Evolutionary conservation across 2,329 filamentous ascomycete genomes (phyloP).

Genomic region (Ascochyta viciae-villosae): DNA sequence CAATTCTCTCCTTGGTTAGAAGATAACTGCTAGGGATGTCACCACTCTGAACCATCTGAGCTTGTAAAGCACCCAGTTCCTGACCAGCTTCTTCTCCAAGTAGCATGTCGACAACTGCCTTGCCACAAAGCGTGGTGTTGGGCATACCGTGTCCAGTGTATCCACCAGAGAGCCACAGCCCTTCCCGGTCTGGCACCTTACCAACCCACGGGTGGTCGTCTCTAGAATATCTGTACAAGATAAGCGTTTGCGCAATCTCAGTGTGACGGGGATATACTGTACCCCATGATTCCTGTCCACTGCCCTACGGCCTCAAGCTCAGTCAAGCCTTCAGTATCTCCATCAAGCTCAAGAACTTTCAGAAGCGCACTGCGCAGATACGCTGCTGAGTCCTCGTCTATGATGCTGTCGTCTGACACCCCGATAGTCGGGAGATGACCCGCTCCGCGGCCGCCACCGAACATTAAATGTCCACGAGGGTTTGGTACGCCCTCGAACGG

Average conservation of each 20-base stretch:
- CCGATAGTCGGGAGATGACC: constrained; percentile 59
- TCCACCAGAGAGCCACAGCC: constrained; percentile 69
- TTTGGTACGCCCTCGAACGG: constrained; percentile 55
- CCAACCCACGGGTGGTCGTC: constrained; percentile 77
- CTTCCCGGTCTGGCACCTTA: constrained; percentile 63
- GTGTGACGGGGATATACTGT: constrained; percentile 33
- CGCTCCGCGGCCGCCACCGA: constrained; percentile 71
- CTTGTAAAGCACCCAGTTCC: constrained; percentile 35
- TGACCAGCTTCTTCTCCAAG: constrained; percentile 50
- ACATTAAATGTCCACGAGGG: constrained; percentile 66
- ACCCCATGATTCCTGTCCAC: constrained; percentile 86
- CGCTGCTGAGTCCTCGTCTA: constrained; percentile 63
- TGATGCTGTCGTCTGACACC: constrained; percentile 64
- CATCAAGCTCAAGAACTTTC: constrained; percentile 44
- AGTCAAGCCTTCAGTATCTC: constrained; percentile 45
- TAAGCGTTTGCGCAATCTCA: too few relatives aligned
- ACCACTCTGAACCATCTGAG: constrained; percentile 42
- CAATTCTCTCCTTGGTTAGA: constrained; percentile 46
- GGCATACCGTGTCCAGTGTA: constrained; percentile 82
- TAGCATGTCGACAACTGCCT: constrained; percentile 69
- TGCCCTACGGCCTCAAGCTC: constrained; percentile 58
- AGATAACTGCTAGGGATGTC: constrained; percentile 49
- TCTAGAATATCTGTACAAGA: too few relatives aligned
- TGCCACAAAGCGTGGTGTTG: constrained; percentile 70
- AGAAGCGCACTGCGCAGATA: constrained; percentile 61